Conservation (phyloP, 176 grass and related monocot genomes). For the Melocanna baccifera region DNA sequence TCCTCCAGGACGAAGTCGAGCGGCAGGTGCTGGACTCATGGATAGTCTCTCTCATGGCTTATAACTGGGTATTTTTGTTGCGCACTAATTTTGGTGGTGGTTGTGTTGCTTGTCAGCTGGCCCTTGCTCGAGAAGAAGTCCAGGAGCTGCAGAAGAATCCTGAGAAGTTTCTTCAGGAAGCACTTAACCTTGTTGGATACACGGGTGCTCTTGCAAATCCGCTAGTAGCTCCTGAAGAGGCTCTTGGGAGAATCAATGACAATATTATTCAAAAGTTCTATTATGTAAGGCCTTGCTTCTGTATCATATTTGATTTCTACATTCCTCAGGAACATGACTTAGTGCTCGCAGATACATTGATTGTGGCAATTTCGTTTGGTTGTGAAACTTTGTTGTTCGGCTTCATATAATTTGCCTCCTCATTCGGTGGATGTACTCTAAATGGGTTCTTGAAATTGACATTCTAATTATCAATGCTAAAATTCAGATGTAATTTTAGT, state of each 20-base stretch:
- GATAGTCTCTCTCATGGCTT: not conserved
- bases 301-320: not conserved
- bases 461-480: not conserved
- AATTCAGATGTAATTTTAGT: not conserved
- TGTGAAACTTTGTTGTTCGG: not conserved
- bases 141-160: conserved; percentile 47
- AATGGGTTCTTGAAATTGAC: not conserved
- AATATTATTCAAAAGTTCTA: conserved; percentile 64
- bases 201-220: conserved; percentile 69
- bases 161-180: conserved; percentile 63
- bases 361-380: not conserved
- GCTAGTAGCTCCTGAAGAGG: conserved; percentile 48
- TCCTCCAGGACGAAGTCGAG: conserved; percentile 62
- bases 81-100: not conserved
- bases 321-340: not conserved
- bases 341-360: not conserved
- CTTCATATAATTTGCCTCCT: not conserved
- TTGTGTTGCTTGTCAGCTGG: conserved; percentile 42
- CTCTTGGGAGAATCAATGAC: conserved; percentile 38
- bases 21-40: conserved; percentile 45
- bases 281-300: conserved; percentile 40
- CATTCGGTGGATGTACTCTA: not conserved
- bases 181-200: conserved; percentile 66
- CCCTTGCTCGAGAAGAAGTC: conserved; percentile 51
- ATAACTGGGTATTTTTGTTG: not conserved